These are phyloP conservation scores for Filosporella fistucella DNA, from an alignment of 495 filamentous ascomycete species.

Conservation along the genomic window DNA sequence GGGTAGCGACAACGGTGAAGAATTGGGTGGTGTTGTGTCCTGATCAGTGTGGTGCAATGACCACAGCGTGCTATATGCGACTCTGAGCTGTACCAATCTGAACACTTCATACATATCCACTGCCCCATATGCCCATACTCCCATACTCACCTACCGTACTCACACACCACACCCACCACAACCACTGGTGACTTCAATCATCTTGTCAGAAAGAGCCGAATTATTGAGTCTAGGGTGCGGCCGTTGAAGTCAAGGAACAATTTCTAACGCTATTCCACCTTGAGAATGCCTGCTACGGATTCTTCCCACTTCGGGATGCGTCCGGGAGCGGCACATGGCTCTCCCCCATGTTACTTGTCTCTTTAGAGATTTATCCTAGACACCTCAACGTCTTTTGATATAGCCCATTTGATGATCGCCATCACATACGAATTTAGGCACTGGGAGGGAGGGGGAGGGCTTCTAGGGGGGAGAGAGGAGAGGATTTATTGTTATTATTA, in stretches of 20 bases:
- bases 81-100: too few species aligned
- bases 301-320: conserved; percentile 11
- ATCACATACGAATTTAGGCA: conserved; percentile 24
- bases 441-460: neutral
- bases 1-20: too few species aligned
- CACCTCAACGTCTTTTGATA: conserved; percentile 17
- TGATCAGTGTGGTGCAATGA: too few species aligned
- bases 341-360: conserved; percentile 1
- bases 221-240: conserved; percentile 13
- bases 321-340: conserved; percentile 16
- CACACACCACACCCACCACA: neutral
- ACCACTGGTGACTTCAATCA: too few species aligned
- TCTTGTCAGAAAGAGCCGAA: too few species aligned
- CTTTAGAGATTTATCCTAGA: conserved; percentile 9
- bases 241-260: conserved; percentile 3
- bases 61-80: too few species aligned
- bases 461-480: too few species aligned
- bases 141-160: neutral
- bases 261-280: conserved; percentile 7
- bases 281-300: conserved; percentile 15
- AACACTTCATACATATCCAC: too few species aligned
- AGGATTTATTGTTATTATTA: too few species aligned
- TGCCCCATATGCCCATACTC: too few species aligned
- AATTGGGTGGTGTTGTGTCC: too few species aligned
- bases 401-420: conserved; percentile 20